Percentiles rank a stretch among this genome's conserved stretches.
Conservation (phyloP, 345 rosid species). For the Erucastrum elatum region DNA sequence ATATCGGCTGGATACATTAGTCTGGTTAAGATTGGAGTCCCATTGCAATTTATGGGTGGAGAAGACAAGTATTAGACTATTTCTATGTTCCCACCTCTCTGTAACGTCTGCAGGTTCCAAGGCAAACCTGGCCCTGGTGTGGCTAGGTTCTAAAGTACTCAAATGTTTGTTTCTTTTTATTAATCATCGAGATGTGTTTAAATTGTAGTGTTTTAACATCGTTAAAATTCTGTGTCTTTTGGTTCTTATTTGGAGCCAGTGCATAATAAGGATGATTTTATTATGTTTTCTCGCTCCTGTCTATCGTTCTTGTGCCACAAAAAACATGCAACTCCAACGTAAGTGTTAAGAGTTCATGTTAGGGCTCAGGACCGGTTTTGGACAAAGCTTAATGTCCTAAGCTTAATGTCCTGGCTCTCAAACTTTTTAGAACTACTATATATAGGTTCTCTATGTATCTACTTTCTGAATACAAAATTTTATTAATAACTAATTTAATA, state of each 20-base stretch:
- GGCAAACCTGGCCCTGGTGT: constrained; percentile 29
- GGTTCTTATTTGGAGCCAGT: background rate
- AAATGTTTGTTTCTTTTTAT: background rate
- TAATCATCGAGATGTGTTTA: constrained; percentile 1
- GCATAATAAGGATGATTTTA: constrained; percentile 12
- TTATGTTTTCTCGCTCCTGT: background rate
- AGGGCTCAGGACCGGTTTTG: background rate
- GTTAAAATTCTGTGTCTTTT: background rate
- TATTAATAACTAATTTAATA: background rate
- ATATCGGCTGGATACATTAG: constrained; percentile 57
- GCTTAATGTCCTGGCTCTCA: background rate
- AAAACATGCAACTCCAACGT: constrained; percentile 8
- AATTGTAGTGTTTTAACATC: background rate
- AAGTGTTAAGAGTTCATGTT: background rate
- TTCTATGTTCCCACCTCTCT: constrained; percentile 51
- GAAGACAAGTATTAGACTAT: constrained; percentile 62
- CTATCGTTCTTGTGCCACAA: background rate
- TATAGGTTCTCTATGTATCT: background rate
- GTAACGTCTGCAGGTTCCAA: constrained; percentile 54
- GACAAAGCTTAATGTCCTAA: background rate
- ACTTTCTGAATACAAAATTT: background rate
- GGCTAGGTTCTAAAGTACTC: constrained; percentile 28
- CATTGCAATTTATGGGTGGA: constrained; percentile 78
- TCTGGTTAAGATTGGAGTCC: constrained; percentile 61
- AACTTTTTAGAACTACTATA: background rate